Conservation (phyloP, 2,329 filamentous ascomycete species). For the Phyllosticta capitalensis region DNA sequence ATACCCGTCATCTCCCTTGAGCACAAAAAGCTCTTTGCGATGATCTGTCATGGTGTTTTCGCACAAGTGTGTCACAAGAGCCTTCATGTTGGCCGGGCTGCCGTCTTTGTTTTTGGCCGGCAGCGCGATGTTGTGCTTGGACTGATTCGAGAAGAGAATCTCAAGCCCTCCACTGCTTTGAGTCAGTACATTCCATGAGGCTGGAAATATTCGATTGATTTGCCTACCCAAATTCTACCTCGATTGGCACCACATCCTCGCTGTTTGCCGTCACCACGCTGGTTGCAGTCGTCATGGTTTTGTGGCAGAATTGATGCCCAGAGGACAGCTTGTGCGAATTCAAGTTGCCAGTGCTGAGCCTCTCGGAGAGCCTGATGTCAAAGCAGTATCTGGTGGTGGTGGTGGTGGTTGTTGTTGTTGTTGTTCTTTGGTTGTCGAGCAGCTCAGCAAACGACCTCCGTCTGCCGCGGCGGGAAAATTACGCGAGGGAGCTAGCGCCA, state of each 20-base stretch:
- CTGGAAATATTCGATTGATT: conserved; percentile 5
- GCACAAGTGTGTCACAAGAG: conserved; percentile 70
- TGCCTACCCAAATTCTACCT: conserved; percentile 63
- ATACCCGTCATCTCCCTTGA: too few species aligned
- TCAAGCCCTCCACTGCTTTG: conserved; percentile 71
- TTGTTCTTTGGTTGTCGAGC: not conserved
- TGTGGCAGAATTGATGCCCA: not conserved
- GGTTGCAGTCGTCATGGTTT: conserved; percentile 17
- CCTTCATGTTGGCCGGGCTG: conserved; percentile 57
- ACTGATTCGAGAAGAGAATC: conserved; percentile 80
- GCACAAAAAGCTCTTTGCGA: conserved; percentile 78
- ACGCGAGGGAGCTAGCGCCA: conserved; percentile 9
- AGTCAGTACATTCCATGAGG: conserved; percentile 28
- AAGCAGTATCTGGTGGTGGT: not conserved
- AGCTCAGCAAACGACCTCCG: not conserved
- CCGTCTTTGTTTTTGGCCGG: conserved; percentile 54
- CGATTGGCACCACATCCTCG: conserved; percentile 44
- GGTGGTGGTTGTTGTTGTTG: not conserved
- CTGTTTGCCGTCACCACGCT: too few species aligned
- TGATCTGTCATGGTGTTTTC: conserved; percentile 74
- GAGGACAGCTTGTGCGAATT: not conserved
- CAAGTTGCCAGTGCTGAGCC: too few species aligned
- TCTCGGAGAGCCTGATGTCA: too few species aligned
- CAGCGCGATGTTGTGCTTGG: conserved; percentile 60
- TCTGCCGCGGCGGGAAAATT: conserved; percentile 7